Evolutionary conservation across 2,329 filamentous ascomycete species (phyloP), one percentile per base, ranked within the genome.

Genomic region (Xylariaceae sp.): DNA sequence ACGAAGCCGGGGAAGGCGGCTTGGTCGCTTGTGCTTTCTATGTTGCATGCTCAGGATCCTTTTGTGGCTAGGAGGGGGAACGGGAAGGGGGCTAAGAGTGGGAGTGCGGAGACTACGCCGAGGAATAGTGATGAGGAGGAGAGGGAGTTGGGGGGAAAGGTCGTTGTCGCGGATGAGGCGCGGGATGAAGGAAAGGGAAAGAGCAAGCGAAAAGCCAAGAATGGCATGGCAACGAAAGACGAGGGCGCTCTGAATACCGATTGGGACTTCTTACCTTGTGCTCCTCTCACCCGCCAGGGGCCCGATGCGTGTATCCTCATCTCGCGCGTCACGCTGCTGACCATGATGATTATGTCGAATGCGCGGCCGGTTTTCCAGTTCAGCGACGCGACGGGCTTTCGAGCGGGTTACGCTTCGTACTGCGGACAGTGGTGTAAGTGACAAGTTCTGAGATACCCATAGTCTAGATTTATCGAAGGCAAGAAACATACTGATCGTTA

Each of bases 351-450:
- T 2, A 29, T 61, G 8, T 61, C 55, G 6, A 65, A 64, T 22
- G 62, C 54, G 6, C 55, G 59, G 3, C 47, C 53, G 2, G 56
- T 61, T 4, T 65, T 59, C 52, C 54, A 57, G 42, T 63, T 61
- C 40, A 59, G 58, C 22, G 59, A 59, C 14, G 63, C 60, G 19
- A 49, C 59, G 22, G 63, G 63, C 3, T 59, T 63, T 41, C 58
- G 63, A 4, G 58, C 59, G 16, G 56, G 60, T 1, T 66, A 64
- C 40, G 56, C 62, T 5, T 62, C 58, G 25, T 66, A 65, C 48
- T 54, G 54, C 34, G 64, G 63, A 14, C 57, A 60, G 35, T 66
- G 58, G 58, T 59, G 55, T 57, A 42, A 45, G 54, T 53, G 4
- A 22, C 27, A 4, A 14, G 7, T 8, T 32, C 7, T 32, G n/a